These are phyloP conservation scores for Quercus robur DNA, from an alignment of 306 rosid species.

Conservation along the genomic window DNA sequence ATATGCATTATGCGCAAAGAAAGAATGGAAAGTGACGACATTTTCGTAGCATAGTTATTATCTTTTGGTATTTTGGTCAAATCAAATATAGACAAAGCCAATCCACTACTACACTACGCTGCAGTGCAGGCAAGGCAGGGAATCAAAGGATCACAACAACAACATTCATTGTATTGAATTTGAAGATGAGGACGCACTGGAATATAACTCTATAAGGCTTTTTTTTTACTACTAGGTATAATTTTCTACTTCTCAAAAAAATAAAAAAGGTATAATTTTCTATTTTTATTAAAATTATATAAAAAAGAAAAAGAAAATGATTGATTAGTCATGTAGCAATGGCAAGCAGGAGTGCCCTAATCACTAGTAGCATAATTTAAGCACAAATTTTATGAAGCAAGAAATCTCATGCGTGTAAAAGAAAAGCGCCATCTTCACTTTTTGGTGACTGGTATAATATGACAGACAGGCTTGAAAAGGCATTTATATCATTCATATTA, in stretches of 20 bases:
- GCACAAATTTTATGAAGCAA: slow-evolving; percentile 36
- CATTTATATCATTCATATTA: slow-evolving; percentile 9
- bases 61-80: slow-evolving; percentile 9
- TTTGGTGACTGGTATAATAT: not conserved
- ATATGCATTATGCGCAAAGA: not conserved
- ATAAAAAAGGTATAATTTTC: not conserved
- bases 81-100: not conserved
- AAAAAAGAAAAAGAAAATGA: no score
- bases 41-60: not conserved
- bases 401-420: slow-evolving; percentile 36
- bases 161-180: not conserved
- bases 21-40: not conserved
- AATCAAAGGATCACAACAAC: not conserved
- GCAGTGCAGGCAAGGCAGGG: not conserved
- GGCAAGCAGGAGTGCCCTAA: not conserved
- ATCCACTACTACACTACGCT: not conserved
- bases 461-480: not conserved
- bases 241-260: not conserved
- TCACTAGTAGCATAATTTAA: slow-evolving; percentile 14
- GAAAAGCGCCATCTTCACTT: not conserved
- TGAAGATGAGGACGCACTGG: not conserved
- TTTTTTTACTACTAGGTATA: not conserved
- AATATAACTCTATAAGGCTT: not conserved
- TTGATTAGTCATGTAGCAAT: no score
- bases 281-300: not conserved